Evolutionary conservation across 2,329 filamentous ascomycete genomes (phyloP).

Genomic region (Penicillium vulpinum): DNA sequence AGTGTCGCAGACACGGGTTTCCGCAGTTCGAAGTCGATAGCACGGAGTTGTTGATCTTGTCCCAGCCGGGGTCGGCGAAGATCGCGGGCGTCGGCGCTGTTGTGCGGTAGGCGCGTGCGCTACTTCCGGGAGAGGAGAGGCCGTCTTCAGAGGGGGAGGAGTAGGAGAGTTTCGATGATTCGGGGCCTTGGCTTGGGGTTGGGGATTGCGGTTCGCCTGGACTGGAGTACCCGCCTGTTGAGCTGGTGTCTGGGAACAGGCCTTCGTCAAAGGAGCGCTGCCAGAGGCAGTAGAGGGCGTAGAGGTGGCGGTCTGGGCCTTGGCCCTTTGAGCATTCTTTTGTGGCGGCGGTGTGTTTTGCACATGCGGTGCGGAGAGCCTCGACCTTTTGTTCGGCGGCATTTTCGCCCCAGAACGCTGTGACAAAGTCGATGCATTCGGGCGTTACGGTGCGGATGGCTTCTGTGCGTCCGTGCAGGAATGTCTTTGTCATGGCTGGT

Average conservation of each 20-base stretch:
- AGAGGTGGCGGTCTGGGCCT: slow-evolving; percentile 89
- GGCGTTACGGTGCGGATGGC: slow-evolving; percentile 83
- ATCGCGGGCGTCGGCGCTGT: slow-evolving; percentile 64
- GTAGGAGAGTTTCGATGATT: slow-evolving; percentile 27
- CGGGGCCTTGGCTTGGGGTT: slow-evolving; percentile 10
- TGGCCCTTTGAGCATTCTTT: slow-evolving; percentile 84
- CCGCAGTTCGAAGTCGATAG: slow-evolving; percentile 98
- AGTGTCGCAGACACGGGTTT: slow-evolving; percentile 90
- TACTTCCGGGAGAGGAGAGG: slow-evolving; percentile 45
- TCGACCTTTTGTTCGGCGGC: slow-evolving; percentile 81
- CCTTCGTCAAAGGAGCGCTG: slow-evolving; percentile 82
- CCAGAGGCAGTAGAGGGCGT: slow-evolving; percentile 93
- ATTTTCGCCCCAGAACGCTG: slow-evolving; percentile 92
- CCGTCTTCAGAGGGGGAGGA: slow-evolving; percentile 40
- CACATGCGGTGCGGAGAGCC: slow-evolving; percentile 76
- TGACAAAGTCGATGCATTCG: slow-evolving; percentile 84
- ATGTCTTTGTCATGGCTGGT: slow-evolving; percentile 96
- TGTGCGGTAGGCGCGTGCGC: slow-evolving; percentile 55
- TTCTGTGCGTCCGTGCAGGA: slow-evolving; percentile 89
- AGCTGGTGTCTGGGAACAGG: slow-evolving; percentile 49
- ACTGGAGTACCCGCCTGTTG: slow-evolving; percentile 66
- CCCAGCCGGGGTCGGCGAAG: slow-evolving; percentile 88
- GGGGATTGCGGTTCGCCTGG: slow-evolving; percentile 40
- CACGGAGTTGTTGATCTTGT: slow-evolving; percentile 91
- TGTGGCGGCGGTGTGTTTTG: slow-evolving; percentile 77